Base-by-base conservation (phyloP, 2,329 filamentous ascomycete species). In the Reticulascus tulasneorum region DNA sequence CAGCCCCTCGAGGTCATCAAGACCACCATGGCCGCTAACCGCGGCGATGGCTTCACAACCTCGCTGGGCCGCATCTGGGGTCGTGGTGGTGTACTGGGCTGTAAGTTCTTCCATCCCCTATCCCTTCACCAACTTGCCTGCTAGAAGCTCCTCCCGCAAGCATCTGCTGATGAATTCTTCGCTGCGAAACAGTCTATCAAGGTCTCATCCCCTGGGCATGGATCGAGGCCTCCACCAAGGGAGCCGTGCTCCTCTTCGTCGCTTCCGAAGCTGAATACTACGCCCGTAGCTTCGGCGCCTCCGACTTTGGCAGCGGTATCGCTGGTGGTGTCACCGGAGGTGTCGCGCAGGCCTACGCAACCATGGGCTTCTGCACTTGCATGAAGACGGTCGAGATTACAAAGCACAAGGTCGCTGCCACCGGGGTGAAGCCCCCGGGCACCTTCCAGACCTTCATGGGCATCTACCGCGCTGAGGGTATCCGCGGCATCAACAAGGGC, bases 381-480 rank as follows among this genome's bases (percentile, higher is more conserved):
- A 98, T 98, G 93, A 98, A 98, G 82, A 98, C 93, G 47, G 93
- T 97, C 50, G 93, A 98, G 69, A 98, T 98, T 69, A 98, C 93
- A 59, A 94, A 96, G 72, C 85, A 93, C 76, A 97, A 97, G 79
- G 74, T 93, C 58, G 89, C 87, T 11, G 83, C 87, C 22, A 50
- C 80, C 27, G 93, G 93, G 52, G 79, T 83, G 49, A 87, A 88
- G 71, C 86, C 88, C 17, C 86, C 81, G n/a, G 82, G 87, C 55
- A 97, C 93, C 49, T 94, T 94, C 64, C 77, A 81, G 52, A 97
- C 93, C 41, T 98, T 98, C 67, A 93, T 91, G 83, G 83, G 86
- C 59, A 98, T 98, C 66, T 98, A 94, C 75, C 85, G 86, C 60
- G 79, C 82, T 57, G 93, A 98, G 66, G 93, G 93, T 56, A 87